phyloP scores from a whole-genome alignment of 1,139 yeast genomes.

The Suhomyces chickasaworum region DNA sequence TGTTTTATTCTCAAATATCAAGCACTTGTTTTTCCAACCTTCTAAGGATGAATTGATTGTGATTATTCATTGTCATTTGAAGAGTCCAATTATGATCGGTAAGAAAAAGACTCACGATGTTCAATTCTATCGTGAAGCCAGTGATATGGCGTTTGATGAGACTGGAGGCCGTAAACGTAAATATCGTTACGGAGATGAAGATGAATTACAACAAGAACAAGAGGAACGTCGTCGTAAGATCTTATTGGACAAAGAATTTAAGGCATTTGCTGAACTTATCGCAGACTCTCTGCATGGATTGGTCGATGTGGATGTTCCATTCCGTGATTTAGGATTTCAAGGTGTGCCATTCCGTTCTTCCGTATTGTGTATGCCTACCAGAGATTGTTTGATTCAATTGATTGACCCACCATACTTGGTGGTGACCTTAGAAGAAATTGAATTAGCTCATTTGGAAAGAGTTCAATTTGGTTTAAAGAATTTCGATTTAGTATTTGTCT shows the following conservation, averaged over 20 bases:
- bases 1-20: constrained; percentile 83
- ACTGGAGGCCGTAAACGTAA: constrained; percentile 92
- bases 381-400: constrained; percentile 92
- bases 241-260: constrained; percentile 88
- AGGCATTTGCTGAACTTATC: constrained; percentile 83
- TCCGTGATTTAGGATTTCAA: constrained; percentile 93
- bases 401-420: constrained; percentile 95
- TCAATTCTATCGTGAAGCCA: constrained; percentile 95
- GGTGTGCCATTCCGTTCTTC: constrained; percentile 98
- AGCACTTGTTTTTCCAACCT: constrained; percentile 93
- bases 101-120: constrained; percentile 94
- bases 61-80: constrained; percentile 87
- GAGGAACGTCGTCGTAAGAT: constrained; percentile 94
- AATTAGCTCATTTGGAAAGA: constrained; percentile 93
- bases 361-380: constrained; percentile 94
- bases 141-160: constrained; percentile 95
- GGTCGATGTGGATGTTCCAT: constrained; percentile 89
- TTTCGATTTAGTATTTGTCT: constrained; percentile 92
- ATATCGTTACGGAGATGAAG: constrained; percentile 96
- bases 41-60: constrained; percentile 94
- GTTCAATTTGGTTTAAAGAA: constrained; percentile 96
- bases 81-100: constrained; percentile 92
- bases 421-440: constrained; percentile 87
- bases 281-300: constrained; percentile 83
- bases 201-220: constrained; percentile 97